Evolutionary conservation across 306 rosid species (phyloP), one percentile per base, ranked within the genome.

Genomic region (Senna siamea): DNA sequence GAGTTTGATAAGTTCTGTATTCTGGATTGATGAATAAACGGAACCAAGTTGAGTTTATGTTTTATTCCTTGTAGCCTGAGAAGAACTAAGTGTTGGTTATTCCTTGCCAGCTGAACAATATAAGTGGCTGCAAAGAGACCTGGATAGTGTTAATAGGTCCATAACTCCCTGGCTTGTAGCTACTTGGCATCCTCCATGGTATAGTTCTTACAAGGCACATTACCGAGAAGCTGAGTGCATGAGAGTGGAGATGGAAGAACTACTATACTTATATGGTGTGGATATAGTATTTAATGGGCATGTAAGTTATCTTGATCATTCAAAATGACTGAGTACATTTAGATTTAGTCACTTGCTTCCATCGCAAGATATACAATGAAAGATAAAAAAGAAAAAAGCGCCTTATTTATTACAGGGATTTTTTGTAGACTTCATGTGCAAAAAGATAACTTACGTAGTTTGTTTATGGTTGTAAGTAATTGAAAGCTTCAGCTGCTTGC

Each of bases 141-240:
- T 92, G 86, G 92, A 83, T 32, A 72, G 76, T 61, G 75, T 90
- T 32, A 92, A 90, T 79, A 83, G 96, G 79, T 83, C 86, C 30
- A 23, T 51, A 48, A 92, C 98, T 84, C 98, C 98, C 66, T 92
- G 98, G 96, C 86, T 90, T 76, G 86, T 90, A 40, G 96, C 87
- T 64, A 58, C 85, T 47, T 89, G 98, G 98, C 98, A 92, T 76
- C 92, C 96, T 69, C 94, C 96, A 43, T 90, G 96, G 98, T 92
- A 87, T 75, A 86, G 91, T 68, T 62, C 94, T 48, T 90, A 86
- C 66, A 32, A 55, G 76, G 89, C 94, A 46, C 96, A 92, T 77
- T 92, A 90, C 81, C 82, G 81, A 84, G 96, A 92, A 77, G 96
- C 83, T 8, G 98, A 92, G 74, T 92, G 98, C 70, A 88, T 90